Percentiles rank a stretch among this genome's conserved stretches.
Evolutionary conservation across 1,139 yeast species (phyloP).

Genomic region (Hyphopichia burtonii): DNA sequence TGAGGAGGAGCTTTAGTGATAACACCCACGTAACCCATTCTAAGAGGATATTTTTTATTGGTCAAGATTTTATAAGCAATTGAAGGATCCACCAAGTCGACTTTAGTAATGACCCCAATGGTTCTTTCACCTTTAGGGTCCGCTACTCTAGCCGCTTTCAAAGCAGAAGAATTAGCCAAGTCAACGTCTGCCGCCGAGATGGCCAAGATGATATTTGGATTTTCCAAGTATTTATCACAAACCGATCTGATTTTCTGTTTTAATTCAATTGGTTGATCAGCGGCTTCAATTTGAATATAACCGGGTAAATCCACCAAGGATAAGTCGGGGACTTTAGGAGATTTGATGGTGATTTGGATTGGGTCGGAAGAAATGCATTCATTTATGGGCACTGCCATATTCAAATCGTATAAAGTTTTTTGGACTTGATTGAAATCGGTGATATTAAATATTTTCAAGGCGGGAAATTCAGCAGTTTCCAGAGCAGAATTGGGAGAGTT

Average conservation of each 20-base stretch:
- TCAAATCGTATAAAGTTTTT: conserved; percentile 77
- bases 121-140: conserved; percentile 96
- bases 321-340: conserved; percentile 91
- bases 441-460: conserved; percentile 73
- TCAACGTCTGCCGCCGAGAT: conserved; percentile 98
- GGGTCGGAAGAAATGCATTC: conserved; percentile 92
- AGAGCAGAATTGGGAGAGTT: conserved; percentile 83
- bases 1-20: conserved; percentile 72
- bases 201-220: conserved; percentile 92
- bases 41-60: conserved; percentile 82
- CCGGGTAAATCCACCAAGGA: conserved; percentile 97
- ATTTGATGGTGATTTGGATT: conserved; percentile 82
- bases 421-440: conserved; percentile 90
- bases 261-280: conserved; percentile 87
- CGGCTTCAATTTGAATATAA: conserved; percentile 93
- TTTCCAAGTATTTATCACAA: conserved; percentile 82
- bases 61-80: conserved; percentile 66
- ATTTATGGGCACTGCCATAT: conserved; percentile 83
- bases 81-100: conserved; percentile 82
- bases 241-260: conserved; percentile 75
- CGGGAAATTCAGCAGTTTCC: conserved; percentile 92
- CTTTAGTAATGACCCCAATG: conserved; percentile 90
- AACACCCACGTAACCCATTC: conserved; percentile 97
- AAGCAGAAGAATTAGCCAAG: conserved; percentile 92
- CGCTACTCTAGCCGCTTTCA: conserved; percentile 86